Base-by-base conservation (phyloP, 2,329 filamentous ascomycete species). In the Sclerotiophoma versabilis region DNA sequence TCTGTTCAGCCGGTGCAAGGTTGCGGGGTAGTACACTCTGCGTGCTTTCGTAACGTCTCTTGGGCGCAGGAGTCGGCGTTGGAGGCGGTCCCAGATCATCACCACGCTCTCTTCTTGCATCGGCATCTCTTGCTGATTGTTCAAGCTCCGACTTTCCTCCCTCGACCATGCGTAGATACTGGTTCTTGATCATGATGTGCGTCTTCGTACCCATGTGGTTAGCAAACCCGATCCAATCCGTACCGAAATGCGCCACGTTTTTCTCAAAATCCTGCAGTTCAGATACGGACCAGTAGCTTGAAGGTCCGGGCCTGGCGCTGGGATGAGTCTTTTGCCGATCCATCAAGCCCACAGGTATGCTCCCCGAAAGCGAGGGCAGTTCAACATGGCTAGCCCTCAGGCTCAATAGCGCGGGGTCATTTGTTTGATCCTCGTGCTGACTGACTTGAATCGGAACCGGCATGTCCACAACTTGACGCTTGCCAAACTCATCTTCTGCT, bases 261-360 rank as follows among this genome's bases (percentile, higher is more conserved):
- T 82, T 83, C 29, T 88, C 87, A 73, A 95, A 95, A 66, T 93
- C 90, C 39, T 83, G 88, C 49, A 88, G 83, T 75, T 95, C 91
- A 1, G 88, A 89, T 19, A 93, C 90, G 66, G 90, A 93, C 91
- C 91, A 95, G 73, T 95, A 95, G 73, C 90, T 93, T 1, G 89
- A 92, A 12, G 88, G 85, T 60, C 87, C 86, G 19, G 80, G 80
- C 62, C 86, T 83, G 29, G 76, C 76, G 12, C 58, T 63, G 8
- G 69, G 55, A 41, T 69, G 65, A 36, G 59, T 41, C 42, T 66
- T 73, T 29, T 70, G 71, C 47, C 74, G 70, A 34, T 74, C 74
- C 30, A 73, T 70, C 32, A 77, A 70, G 17, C 60, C 51, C 57
- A 70, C 50, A 30, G 62, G 43, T 15, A 68, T 58, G 12, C 51